Evolutionary conservation across 768 basidiomycete genomes (phyloP), one percentile per base, ranked within the genome.

Genomic region (Russula ochroleuca): DNA sequence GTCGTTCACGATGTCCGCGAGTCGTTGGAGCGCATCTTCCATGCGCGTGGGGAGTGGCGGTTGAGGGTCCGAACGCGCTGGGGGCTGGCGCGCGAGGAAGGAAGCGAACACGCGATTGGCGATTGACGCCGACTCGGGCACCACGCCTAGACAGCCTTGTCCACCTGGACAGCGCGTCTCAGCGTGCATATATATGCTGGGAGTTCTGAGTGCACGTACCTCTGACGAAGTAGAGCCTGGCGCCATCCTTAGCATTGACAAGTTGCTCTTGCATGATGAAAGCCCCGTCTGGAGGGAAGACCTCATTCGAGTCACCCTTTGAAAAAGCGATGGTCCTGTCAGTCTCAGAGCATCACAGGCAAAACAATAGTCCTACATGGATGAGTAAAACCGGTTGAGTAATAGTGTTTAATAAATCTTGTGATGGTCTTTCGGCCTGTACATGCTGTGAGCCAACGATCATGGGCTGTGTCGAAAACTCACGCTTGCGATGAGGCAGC

Each of bases 41-140:
- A 67, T 33, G 13, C 47, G 52, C 2, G 14, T 15, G 2, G 56
- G 13, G 1, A 55, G 38, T 14, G 53, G 19, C 7, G 62, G 35
- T 10, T 19, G 23, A 6, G 60, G 41, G 19, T 67, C 59, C 3
- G 66, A 61, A 15, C 56, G 58, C n/a, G 35, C 38, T 45, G 53
- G 53, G 15, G 70, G 66, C 11, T 62, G 64, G 5, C 62, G 56
- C 13, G 62, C 40, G 21, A 71, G 66, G 61, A 71, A 71, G 19
- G 58, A 59, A 13, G 64, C 61, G 49, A 68, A 70, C 9, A 71
- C 70, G 4, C 70, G 68, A 51, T 71, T 69, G 35, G 69, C 56
- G 51, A 71, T 67, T 2, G 70, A 66, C 7, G 70, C 68, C 13
- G 21, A 57, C 17, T 68, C 62, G 2, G 70, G 70, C 8, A 71